A percentile compares a stretch with the other conserved stretches of the same genome.
phyloP scores from a whole-genome alignment of 2,329 filamentous ascomycete genomes.

The Neurospora sp. region DNA sequence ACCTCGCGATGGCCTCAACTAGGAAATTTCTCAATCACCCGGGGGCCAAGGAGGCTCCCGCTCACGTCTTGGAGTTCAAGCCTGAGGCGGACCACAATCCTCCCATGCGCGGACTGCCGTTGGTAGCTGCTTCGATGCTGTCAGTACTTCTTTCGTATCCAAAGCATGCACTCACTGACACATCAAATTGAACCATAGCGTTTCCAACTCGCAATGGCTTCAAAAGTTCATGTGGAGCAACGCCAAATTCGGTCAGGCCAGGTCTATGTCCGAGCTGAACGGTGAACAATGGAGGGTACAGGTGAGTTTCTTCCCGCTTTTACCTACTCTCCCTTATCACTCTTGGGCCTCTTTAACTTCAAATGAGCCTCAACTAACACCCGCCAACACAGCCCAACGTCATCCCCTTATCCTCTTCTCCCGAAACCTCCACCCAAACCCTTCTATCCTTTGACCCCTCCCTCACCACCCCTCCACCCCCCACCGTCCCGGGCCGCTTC shows the following conservation, averaged over 20 bases:
- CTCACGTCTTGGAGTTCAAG: conserved; percentile 21
- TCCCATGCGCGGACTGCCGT: conserved; percentile 52
- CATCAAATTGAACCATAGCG: conserved; percentile 27
- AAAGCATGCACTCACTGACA: background rate
- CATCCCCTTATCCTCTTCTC: conserved; percentile 31
- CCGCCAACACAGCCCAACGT: conserved; percentile 39
- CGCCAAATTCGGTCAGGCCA: conserved; percentile 43
- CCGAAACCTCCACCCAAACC: conserved; percentile 21
- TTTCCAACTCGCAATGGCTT: conserved; percentile 49
- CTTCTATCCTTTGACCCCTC: conserved; percentile 32
- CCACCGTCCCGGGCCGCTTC: conserved; percentile 41
- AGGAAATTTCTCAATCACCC: conserved; percentile 34
- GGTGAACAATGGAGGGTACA: conserved; percentile 36
- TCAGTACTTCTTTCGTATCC: conserved; percentile 10
- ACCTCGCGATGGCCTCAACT: conserved; percentile 6
- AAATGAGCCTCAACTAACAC: background rate
- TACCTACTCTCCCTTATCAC: background rate
- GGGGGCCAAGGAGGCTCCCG: conserved; percentile 27
- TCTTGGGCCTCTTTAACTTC: background rate
- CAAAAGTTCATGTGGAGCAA: conserved; percentile 61
- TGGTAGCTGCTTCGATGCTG: conserved; percentile 41
- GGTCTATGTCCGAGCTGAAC: conserved; percentile 35
- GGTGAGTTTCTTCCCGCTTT: conserved; percentile 26
- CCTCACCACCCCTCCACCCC: conserved; percentile 30
- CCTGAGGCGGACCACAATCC: conserved; percentile 51